phyloP scores from a whole-genome alignment of 2,329 filamentous ascomycete species.

The Sarocladium kiliense region DNA sequence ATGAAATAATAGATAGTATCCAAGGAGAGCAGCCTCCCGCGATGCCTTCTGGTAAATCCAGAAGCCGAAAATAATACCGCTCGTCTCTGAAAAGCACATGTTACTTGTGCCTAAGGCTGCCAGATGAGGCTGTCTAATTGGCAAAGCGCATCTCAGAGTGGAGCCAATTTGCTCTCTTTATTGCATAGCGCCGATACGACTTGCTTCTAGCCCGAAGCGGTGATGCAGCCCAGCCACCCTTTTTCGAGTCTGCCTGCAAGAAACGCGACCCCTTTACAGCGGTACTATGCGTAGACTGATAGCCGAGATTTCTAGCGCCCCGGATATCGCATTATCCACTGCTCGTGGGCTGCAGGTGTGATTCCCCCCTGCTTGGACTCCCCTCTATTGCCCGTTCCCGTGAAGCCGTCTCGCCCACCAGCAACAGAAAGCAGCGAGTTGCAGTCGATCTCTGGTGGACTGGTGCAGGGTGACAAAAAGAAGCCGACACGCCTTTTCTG shows the following conservation, averaged over 20 bases:
- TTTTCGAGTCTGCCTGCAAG: not conserved
- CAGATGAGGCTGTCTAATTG: constrained; percentile 7
- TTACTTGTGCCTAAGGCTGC: constrained; percentile 1
- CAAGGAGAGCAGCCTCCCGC: not conserved
- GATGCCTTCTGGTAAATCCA: too few species aligned
- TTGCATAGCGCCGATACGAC: not conserved
- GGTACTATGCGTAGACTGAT: not conserved
- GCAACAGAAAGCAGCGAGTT: not conserved
- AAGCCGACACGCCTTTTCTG: not conserved
- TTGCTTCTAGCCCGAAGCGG: not conserved
- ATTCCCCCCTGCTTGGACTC: constrained; percentile 5
- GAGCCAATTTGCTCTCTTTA: not conserved
- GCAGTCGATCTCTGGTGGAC: not conserved
- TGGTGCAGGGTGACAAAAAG: constrained; percentile 5
- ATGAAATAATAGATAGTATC: not conserved
- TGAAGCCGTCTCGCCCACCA: constrained; percentile 5
- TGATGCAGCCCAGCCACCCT: constrained; percentile 7
- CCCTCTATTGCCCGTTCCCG: constrained; percentile 5
- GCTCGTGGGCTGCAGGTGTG: not conserved
- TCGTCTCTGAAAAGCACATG: not conserved
- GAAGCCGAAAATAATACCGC: not conserved
- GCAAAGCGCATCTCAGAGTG: constrained; percentile 1
- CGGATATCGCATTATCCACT: not conserved
- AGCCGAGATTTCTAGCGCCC: not conserved
- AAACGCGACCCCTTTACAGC: not conserved